Evolutionary conservation across 2,329 filamentous ascomycete genomes (phyloP), one percentile per base, ranked within the genome.

Genomic region (Corinectria fuckeliana): DNA sequence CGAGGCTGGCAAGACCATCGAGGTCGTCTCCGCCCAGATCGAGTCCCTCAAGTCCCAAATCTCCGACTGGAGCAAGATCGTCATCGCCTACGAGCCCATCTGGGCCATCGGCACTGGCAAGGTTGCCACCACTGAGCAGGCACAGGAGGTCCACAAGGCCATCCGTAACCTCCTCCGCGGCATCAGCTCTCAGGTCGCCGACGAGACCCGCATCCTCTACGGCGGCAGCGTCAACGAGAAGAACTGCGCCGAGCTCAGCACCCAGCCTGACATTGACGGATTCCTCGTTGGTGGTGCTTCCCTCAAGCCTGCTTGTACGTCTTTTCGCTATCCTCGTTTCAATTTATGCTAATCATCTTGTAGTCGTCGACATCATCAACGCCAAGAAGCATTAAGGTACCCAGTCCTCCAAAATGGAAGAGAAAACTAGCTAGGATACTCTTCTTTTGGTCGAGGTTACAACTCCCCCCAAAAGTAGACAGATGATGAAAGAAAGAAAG

Each of bases 61-160:
- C 75, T 82, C 87, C 72, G 91, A 97, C 82, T 99, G 95, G 95
- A 86, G 83, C 74, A 95, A 95, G 84, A 87, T 99, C 67, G 95
- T 99, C 76, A 86, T 99, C 73, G 95, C 95, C 74, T 99, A 99
- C 81, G 95, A 99, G 87, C 95, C 95, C 74, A 96, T 99, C 84
- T 99, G 95, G 94, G 93, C 88, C 76, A 91, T 88, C 70, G 94
- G 94, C 71, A 98, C 95, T 68, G 95, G 95, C 79, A 96, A 95
- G 84, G 92, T 96, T 68, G 92, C 92, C 70, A 91, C 89, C 65
- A 93, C 88, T 61, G 85, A 92, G 81, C 93, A 97, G 85, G 93
- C 93, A 58, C 93, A 97, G 83, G 92, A 96, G 78, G 92, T 95
- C 61, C 93, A 97, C 83, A 91, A 89, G 72, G 92, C 91, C 68